These are phyloP conservation scores for Rostrohypoxylon terebratum DNA, from an alignment of 495 filamentous ascomycete genomes.

Conservation along the genomic window DNA sequence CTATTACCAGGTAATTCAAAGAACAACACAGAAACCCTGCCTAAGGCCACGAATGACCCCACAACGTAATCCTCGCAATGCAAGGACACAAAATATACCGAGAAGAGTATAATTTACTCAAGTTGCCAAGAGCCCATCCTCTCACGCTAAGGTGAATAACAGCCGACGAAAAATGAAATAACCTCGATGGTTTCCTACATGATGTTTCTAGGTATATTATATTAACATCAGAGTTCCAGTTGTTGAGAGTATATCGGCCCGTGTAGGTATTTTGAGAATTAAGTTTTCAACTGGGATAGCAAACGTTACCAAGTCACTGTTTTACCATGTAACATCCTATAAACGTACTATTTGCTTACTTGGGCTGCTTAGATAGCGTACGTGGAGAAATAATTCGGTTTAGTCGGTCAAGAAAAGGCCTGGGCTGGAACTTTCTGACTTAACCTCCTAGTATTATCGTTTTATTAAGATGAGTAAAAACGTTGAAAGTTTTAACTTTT, in stretches of 20 bases:
- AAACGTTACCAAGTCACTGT: constrained; percentile 10
- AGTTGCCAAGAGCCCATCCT: background rate
- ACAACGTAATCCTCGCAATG: constrained; percentile 10
- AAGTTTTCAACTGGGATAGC: background rate
- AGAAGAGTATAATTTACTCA: constrained; percentile 1
- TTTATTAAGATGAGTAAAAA: constrained; percentile 1
- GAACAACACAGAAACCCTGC: constrained; percentile 14
- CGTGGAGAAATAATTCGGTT: background rate
- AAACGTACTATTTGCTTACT: background rate
- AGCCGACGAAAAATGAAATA: background rate
- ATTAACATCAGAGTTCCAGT: background rate
- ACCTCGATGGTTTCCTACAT: background rate
- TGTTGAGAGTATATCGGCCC: background rate
- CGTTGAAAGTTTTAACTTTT: background rate
- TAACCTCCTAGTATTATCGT: background rate
- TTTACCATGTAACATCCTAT: background rate
- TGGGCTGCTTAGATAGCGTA: background rate
- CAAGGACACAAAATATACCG: constrained; percentile 14
- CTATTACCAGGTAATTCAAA: constrained; percentile 5
- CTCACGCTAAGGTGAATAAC: background rate
- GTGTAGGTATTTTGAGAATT: background rate
- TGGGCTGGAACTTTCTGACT: constrained; percentile 1
- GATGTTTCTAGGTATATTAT: too few species aligned
- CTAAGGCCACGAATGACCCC: constrained; percentile 1
- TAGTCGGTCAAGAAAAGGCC: background rate